phyloP scores from a whole-genome alignment of 495 filamentous ascomycete genomes.

The Lophium mytilinum region DNA sequence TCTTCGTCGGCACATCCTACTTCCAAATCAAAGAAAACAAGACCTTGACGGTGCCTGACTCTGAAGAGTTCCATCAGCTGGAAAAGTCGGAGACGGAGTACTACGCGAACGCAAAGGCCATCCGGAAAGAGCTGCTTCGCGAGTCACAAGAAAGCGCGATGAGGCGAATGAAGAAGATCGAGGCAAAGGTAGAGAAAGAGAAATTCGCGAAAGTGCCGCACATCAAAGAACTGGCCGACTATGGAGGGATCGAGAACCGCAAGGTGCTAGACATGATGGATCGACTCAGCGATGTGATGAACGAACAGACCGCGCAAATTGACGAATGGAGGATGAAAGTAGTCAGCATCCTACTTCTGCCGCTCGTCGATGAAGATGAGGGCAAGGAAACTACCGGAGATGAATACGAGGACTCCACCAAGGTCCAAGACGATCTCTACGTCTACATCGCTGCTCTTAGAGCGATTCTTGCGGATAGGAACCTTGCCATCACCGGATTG shows the following conservation, averaged over 20 bases:
- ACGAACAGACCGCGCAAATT: conserved; percentile 60
- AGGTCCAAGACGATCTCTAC: conserved; percentile 76
- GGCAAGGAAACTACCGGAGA: conserved; percentile 69
- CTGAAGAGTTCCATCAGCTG: conserved; percentile 54
- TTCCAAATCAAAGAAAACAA: conserved; percentile 71
- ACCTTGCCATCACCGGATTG: conserved; percentile 65
- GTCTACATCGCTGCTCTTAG: conserved; percentile 73
- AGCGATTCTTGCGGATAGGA: conserved; percentile 67
- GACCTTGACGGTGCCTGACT: conserved; percentile 51
- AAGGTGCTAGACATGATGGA: conserved; percentile 49
- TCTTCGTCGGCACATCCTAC: conserved; percentile 76
- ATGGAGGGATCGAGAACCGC: conserved; percentile 55
- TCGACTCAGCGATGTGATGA: conserved; percentile 47
- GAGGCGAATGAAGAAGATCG: conserved; percentile 46
- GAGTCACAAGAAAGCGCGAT: conserved; percentile 25
- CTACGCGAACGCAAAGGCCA: conserved; percentile 67
- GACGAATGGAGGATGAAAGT: conserved; percentile 65
- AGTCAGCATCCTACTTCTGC: conserved; percentile 57
- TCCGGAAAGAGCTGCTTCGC: conserved; percentile 66
- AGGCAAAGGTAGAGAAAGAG: conserved; percentile 38
- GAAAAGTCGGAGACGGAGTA: conserved; percentile 60
- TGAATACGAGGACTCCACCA: conserved; percentile 81
- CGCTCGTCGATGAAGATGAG: conserved; percentile 76
- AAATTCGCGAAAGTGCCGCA: conserved; percentile 57
- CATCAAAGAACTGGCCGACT: conserved; percentile 42